Percentiles rank a stretch among this genome's conserved stretches.
These are phyloP conservation scores for Epichloe sibirici DNA, from an alignment of 2,329 filamentous ascomycete genomes.

Conservation along the genomic window DNA sequence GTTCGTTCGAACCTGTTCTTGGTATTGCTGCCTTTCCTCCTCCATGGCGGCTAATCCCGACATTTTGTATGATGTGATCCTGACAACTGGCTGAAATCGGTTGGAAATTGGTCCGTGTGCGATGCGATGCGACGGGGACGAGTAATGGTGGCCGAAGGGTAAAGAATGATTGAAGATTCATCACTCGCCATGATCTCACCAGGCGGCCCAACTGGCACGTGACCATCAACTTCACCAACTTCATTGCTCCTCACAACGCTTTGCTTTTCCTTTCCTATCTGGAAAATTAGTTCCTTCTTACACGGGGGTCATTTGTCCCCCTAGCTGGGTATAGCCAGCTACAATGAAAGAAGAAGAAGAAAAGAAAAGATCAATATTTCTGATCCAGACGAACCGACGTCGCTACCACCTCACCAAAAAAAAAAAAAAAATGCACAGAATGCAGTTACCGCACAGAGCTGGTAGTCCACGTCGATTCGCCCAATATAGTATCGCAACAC, in stretches of 20 bases:
- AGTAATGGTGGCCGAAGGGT: background rate
- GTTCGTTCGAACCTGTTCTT: slow-evolving; percentile 36
- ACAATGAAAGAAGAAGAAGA: background rate
- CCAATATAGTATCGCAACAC: too few relatives aligned
- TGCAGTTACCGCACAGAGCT: too few relatives aligned
- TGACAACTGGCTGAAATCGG: background rate
- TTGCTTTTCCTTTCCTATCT: too few relatives aligned
- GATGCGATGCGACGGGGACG: background rate
- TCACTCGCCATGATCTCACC: too few relatives aligned
- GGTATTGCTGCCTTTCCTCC: slow-evolving; percentile 40
- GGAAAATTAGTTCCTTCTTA: too few relatives aligned
- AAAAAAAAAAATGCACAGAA: too few relatives aligned
- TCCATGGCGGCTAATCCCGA: slow-evolving; percentile 30
- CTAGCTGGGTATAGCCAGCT: too few relatives aligned
- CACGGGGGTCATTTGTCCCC: too few relatives aligned
- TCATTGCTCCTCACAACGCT: background rate
- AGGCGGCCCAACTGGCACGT: background rate
- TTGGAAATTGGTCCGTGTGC: background rate
- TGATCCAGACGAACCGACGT: too few relatives aligned
- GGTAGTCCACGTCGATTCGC: too few relatives aligned
- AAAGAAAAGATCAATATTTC: too few relatives aligned
- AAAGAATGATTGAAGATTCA: background rate
- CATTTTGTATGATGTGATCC: slow-evolving; percentile 11
- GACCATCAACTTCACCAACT: background rate
- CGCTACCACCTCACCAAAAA: too few relatives aligned